Base-by-base conservation (phyloP, 345 rosid species). In the Murraya koenigii region DNA sequence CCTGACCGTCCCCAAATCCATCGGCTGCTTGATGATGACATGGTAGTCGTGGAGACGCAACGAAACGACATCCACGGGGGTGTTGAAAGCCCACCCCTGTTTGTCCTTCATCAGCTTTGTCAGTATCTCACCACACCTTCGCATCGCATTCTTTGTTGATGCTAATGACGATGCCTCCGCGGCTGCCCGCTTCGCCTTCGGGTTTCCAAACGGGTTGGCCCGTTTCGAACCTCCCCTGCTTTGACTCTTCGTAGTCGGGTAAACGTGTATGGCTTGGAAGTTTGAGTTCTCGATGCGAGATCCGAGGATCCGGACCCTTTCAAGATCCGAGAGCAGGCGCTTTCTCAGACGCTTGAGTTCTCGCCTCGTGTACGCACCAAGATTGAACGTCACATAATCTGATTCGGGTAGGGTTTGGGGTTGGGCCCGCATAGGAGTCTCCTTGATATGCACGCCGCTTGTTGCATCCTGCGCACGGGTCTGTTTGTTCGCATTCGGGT, bases 1-100 rank as follows among this genome's bases (percentile, higher is more conserved):
- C 80, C 76, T 86, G 39, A 88, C 81, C 1, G 93, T 82, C 25
- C 88, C 90, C n/a, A 90, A 82, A 78, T 90, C 93, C 93, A 90
- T 88, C 13, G 93, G 91, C 33, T 71, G 66, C 81, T 88, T 82
- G 69, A 90, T 83, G 25, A 90, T 78, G 26, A 71, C 84, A 22
- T 77, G 66, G 69, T 88, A 88, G 79, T 90, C 93, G 15, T 80
- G 83, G 6, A 87, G 85, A 77, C 84, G 77, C 55, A 85, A 28
- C 39, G 75, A 66, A 66, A 44, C 87, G 4, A 75, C 81, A 28
- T 90, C 93, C 14, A 90, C 91, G 1, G 93, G 90, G 13, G 32
- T 44, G 74, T 81, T 88, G 74, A 88, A 88, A 1, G 88, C 81
- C 87, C 86, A 88, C 3, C 79, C 88, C 33, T 71, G 77, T 66